These are phyloP conservation scores for Atalantia buxifolia DNA, from an alignment of 345 rosid genomes.

Conservation along the genomic window DNA sequence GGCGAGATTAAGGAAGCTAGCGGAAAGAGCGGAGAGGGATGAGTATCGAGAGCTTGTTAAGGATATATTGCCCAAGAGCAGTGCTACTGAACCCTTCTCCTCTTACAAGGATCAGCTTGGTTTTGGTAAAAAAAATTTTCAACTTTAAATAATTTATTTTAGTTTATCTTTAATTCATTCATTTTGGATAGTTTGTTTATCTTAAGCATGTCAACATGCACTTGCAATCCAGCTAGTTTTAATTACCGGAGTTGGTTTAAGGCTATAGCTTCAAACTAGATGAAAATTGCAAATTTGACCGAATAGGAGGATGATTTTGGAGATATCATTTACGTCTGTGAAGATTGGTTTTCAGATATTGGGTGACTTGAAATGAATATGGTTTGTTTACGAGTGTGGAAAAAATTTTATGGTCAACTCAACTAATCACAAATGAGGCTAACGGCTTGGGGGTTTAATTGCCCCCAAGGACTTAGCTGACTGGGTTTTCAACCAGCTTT, in stretches of 20 bases:
- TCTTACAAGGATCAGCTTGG: slow-evolving; percentile 97
- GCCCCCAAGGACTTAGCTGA: no score
- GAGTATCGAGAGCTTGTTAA: slow-evolving; percentile 83
- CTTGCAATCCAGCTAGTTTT: not conserved
- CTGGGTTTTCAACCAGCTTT: no score
- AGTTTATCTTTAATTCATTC: not conserved
- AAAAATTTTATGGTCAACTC: no score
- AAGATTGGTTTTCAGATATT: not conserved
- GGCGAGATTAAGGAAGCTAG: slow-evolving; percentile 61
- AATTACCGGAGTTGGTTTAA: not conserved
- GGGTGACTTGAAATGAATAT: not conserved
- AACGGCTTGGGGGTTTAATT: not conserved
- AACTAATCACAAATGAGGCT: not conserved
- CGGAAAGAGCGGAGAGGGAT: slow-evolving; percentile 75
- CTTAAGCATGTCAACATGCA: not conserved
- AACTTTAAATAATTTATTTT: not conserved
- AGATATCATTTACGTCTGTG: not conserved
- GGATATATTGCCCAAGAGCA: slow-evolving; percentile 68
- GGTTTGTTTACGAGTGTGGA: no score
- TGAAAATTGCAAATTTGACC: not conserved
- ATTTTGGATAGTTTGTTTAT: not conserved
- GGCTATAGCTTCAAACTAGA: not conserved
- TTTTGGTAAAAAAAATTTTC: slow-evolving; percentile 65
- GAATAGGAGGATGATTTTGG: not conserved
- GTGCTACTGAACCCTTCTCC: slow-evolving; percentile 74